Conservation (phyloP, 1,284 basidiomycete species). For the Ganoderma sinense region DNA sequence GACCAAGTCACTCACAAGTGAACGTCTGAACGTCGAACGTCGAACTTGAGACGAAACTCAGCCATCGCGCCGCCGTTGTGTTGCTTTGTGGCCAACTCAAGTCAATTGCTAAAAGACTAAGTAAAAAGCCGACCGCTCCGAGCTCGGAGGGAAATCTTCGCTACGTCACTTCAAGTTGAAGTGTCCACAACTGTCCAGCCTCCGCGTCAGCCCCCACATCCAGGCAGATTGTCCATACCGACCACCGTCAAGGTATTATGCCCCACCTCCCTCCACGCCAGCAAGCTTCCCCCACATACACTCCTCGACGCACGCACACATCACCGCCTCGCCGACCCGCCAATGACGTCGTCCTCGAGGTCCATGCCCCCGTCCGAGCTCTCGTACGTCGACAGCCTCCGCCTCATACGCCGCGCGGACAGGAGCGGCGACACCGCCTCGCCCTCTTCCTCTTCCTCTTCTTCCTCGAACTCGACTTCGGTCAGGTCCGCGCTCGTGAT, state of each 20-base stretch:
- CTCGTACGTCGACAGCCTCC: slow-evolving; percentile 55
- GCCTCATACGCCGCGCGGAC: slow-evolving; percentile 15
- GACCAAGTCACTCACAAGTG: too few species aligned
- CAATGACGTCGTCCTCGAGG: slow-evolving; percentile 48
- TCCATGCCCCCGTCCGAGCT: slow-evolving; percentile 51
- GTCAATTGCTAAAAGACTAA: background rate
- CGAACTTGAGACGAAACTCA: background rate
- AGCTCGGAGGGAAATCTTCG: too few species aligned
- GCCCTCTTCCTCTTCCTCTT: slow-evolving; percentile 26
- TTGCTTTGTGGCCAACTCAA: background rate
- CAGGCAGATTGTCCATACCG: too few species aligned
- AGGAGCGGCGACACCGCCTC: slow-evolving; percentile 30
- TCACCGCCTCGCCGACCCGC: slow-evolving; percentile 44
- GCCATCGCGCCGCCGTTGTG: too few species aligned
- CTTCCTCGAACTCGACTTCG: background rate
- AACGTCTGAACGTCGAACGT: too few species aligned
- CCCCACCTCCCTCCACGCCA: background rate
- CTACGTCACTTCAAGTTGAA: background rate
- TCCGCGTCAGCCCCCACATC: background rate
- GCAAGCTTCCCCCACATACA: background rate
- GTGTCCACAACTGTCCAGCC: background rate
- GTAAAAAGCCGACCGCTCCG: too few species aligned
- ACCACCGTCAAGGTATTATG: background rate
- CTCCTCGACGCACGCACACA: background rate
- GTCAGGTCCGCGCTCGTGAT: background rate